Evolutionary conservation across 2,329 filamentous ascomycete species (phyloP).

Genomic region (Purpureocillium takamizusanense): DNA sequence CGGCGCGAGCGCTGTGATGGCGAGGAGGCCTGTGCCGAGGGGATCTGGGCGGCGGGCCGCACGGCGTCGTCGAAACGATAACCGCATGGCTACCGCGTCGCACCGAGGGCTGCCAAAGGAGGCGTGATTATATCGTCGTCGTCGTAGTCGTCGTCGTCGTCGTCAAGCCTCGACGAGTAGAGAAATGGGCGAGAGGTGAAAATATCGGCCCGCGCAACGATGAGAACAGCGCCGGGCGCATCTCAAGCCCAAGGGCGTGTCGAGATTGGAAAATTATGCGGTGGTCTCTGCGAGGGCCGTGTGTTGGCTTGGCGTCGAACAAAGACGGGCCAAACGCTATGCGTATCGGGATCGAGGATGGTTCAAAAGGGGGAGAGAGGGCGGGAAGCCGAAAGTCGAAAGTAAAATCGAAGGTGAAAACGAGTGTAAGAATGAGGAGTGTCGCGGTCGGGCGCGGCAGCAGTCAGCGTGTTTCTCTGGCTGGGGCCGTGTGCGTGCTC

Average conservation of each 20-base stretch:
- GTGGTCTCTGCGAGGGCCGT: too few species aligned
- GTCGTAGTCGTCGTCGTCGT: not conserved
- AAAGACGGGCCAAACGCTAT: too few species aligned
- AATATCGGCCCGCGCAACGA: not conserved
- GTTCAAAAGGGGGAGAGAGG: constrained; percentile 1
- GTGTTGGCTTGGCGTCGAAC: too few species aligned
- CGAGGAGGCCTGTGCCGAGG: constrained; percentile 23
- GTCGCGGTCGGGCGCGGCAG: constrained; percentile 4
- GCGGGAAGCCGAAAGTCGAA: constrained; percentile 2
- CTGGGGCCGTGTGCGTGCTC: not conserved
- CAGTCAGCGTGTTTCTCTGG: not conserved
- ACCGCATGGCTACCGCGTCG: constrained; percentile 35
- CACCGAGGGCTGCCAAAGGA: constrained; percentile 2
- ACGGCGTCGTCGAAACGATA: constrained; percentile 32
- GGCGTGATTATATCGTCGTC: not conserved
- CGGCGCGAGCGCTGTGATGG: constrained; percentile 30
- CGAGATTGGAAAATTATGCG: too few species aligned
- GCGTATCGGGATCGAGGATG: too few species aligned
- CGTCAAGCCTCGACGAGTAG: too few species aligned
- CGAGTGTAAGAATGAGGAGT: constrained; percentile 8
- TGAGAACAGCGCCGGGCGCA: constrained; percentile 1
- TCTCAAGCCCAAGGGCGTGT: not conserved
- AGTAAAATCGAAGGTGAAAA: constrained; percentile 4
- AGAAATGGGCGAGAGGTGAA: not conserved
- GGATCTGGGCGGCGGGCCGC: constrained; percentile 26